phyloP scores from a whole-genome alignment of 768 basidiomycete genomes.

The Termitomyces sp. region DNA sequence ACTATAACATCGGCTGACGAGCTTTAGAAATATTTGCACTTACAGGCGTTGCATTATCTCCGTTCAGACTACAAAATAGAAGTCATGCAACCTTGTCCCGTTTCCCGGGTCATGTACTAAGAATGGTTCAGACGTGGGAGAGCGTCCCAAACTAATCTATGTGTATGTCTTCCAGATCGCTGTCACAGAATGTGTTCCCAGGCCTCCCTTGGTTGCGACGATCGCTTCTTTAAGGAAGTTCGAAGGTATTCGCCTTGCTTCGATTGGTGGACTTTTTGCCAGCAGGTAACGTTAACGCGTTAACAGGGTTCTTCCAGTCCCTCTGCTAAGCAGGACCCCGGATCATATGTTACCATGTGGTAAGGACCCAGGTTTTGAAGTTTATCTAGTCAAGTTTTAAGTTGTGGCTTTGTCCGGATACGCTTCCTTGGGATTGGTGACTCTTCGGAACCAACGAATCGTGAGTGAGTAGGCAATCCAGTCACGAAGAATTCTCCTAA shows the following conservation, averaged over 20 bases:
- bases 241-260: not conserved
- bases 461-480: no score
- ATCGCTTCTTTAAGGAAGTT: constrained; percentile 1
- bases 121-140: not conserved
- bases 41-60: not conserved
- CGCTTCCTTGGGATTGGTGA: no score
- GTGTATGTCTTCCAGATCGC: not conserved
- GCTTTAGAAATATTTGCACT: not conserved
- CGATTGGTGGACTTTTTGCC: not conserved
- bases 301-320: not conserved
- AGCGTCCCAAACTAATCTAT: not conserved
- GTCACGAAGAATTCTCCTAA: not conserved
- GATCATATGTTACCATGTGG: not conserved
- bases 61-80: not conserved
- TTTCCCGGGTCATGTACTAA: not conserved
- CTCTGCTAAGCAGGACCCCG: not conserved
- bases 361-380: not conserved
- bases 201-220: not conserved
- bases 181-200: not conserved
- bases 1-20: not conserved
- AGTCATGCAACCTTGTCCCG: not conserved
- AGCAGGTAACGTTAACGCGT: not conserved
- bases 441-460: not conserved
- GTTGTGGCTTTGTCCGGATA: not conserved
- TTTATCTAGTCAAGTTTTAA: not conserved